These are phyloP conservation scores for Melampsora occidentalis DNA, from an alignment of 1,284 basidiomycete genomes.

Conservation along the genomic window DNA sequence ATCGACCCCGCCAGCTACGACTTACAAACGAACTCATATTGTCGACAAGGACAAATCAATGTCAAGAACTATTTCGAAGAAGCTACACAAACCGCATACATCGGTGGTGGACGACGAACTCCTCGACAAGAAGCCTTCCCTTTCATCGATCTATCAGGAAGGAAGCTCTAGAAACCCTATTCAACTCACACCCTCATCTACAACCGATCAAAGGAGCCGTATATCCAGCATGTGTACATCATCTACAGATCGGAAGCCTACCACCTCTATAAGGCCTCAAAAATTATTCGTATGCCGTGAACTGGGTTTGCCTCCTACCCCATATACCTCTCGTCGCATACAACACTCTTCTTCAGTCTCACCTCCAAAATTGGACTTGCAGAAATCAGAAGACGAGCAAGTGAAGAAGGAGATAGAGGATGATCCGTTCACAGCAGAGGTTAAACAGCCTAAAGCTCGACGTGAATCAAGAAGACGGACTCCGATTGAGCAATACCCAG, in stretches of 20 bases:
- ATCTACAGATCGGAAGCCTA: neutral
- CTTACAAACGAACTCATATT: no score
- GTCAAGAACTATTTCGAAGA: no score
- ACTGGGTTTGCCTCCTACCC: neutral
- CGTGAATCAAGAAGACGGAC: neutral
- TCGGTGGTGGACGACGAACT: no score
- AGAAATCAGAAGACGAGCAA: neutral
- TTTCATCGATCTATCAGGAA: neutral
- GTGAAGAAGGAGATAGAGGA: neutral
- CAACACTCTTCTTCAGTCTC: neutral
- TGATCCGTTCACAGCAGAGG: neutral
- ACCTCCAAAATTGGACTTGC: neutral
- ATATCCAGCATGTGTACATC: neutral
- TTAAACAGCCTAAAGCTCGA: neutral
- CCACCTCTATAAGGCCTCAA: neutral
- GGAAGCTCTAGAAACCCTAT: neutral
- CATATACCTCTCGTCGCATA: conserved; percentile 1
- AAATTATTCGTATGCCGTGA: neutral
- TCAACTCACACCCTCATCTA: neutral
- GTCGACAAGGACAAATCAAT: no score
- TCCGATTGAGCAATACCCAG: conserved; percentile 43
- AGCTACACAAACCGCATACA: no score
- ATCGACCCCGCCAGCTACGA: no score
- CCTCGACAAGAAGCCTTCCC: neutral
- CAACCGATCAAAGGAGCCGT: neutral